Percentiles rank a stretch among this genome's conserved stretches.
Conservation (phyloP, 2,329 filamentous ascomycete genomes). For the Drechslerella dactyloides region DNA sequence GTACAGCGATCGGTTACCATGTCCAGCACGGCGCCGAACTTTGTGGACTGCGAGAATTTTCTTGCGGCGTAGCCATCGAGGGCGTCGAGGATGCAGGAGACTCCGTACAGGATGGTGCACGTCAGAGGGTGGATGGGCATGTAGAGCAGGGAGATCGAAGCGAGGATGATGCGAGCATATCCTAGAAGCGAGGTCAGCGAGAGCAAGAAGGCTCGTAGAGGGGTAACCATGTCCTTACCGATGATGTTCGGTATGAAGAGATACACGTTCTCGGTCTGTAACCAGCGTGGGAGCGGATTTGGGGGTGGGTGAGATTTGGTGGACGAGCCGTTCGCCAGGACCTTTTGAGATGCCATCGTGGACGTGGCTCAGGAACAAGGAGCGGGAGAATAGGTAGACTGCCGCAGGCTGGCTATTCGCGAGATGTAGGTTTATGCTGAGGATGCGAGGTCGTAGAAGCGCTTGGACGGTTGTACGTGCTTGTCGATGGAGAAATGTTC, state of each 20-base stretch:
- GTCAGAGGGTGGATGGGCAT: conserved; percentile 99
- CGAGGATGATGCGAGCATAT: conserved; percentile 78
- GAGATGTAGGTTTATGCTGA: neutral
- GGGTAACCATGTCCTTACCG: conserved; percentile 15
- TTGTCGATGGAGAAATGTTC: conserved; percentile 1
- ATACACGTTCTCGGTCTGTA: conserved; percentile 74
- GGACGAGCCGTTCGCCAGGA: conserved; percentile 59
- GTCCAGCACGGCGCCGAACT: conserved; percentile 94
- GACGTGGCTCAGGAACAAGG: conserved; percentile 1
- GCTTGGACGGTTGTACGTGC: neutral
- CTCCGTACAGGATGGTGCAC: conserved; percentile 86
- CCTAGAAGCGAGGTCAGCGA: conserved; percentile 61
- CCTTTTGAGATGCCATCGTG: conserved; percentile 39
- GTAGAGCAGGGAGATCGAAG: conserved; percentile 92
- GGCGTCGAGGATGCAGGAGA: conserved; percentile 94
- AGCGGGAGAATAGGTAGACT: neutral
- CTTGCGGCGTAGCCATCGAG: conserved; percentile 93
- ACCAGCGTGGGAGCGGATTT: conserved; percentile 55
- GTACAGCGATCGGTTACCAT: conserved; percentile 99
- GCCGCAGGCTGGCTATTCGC: neutral
- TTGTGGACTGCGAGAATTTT: conserved; percentile 84
- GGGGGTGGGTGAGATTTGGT: conserved; percentile 56
- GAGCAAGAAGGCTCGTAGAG: conserved; percentile 10
- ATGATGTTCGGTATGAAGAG: conserved; percentile 77
- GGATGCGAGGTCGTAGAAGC: neutral